Conservation (phyloP, 2,329 filamentous ascomycete genomes). For the Macrophomina phaseolina region DNA sequence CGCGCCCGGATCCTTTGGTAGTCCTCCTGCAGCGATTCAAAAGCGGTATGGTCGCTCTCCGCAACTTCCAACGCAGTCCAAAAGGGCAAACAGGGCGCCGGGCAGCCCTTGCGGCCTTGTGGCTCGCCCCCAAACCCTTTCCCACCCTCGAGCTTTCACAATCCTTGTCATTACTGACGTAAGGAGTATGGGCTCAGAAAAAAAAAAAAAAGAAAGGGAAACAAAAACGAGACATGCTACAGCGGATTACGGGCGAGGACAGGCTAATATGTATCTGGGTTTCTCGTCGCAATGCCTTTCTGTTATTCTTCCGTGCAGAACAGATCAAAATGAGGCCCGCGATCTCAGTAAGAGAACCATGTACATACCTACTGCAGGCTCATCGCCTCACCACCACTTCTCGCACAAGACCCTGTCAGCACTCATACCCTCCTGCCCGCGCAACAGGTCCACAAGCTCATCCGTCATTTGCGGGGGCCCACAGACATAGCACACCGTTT, state of each 20-base stretch:
- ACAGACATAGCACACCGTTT: slow-evolving; percentile 54
- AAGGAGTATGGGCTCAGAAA: neutral
- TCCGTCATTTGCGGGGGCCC: slow-evolving; percentile 57
- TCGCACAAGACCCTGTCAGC: slow-evolving; percentile 53
- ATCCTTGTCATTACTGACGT: neutral
- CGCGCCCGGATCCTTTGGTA: neutral
- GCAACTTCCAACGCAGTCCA: slow-evolving; percentile 12
- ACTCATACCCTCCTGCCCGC: slow-evolving; percentile 45
- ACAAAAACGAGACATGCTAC: too few species aligned
- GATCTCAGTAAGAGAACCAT: too few species aligned
- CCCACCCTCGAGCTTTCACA: neutral
- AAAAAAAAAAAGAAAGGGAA: too few species aligned
- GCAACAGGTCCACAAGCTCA: slow-evolving; percentile 49
- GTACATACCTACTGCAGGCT: too few species aligned
- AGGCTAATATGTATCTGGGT: neutral
- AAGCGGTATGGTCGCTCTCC: neutral
- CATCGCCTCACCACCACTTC: slow-evolving; percentile 55
- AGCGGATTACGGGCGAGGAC: neutral
- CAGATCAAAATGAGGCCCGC: too few species aligned
- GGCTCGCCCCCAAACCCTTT: neutral
- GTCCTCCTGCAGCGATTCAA: neutral
- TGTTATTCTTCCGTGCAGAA: neutral
- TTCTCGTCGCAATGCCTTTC: neutral
- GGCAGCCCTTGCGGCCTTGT: neutral
- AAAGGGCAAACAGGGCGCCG: slow-evolving; percentile 14